Conservation (phyloP, 768 basidiomycete genomes). For the Butyriboletus loyo region DNA sequence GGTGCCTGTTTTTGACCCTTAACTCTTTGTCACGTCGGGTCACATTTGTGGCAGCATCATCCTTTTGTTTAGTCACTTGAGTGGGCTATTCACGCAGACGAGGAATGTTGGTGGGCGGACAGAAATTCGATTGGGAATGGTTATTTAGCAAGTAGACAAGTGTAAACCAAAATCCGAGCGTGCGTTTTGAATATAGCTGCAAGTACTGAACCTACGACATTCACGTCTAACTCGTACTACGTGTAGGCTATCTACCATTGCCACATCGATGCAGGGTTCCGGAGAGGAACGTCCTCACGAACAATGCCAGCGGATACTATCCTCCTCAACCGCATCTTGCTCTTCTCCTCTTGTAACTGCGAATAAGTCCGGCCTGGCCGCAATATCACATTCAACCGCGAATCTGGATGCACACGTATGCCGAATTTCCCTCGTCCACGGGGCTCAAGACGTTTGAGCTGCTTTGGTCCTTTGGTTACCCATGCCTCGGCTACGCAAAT, state of each 20-base stretch:
- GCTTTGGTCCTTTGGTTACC: constrained; percentile 81
- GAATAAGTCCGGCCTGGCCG: constrained; percentile 78
- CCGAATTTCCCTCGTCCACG: constrained; percentile 82
- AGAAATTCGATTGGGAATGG: too few species aligned
- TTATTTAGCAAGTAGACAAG: too few species aligned
- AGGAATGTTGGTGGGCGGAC: too few species aligned
- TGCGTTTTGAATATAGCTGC: too few species aligned
- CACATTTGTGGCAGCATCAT: too few species aligned
- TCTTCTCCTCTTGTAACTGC: constrained; percentile 60
- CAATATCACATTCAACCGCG: constrained; percentile 72
- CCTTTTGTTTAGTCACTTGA: too few species aligned
- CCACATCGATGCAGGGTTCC: constrained; percentile 72
- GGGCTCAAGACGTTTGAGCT: constrained; percentile 67
- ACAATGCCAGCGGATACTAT: constrained; percentile 79
- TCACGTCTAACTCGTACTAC: too few species aligned
- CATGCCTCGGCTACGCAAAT: constrained; percentile 75
- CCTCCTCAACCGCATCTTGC: constrained; percentile 64
- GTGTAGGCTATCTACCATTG: constrained; percentile 67
- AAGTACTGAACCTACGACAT: too few species aligned
- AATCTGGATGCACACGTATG: constrained; percentile 69
- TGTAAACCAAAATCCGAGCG: too few species aligned
- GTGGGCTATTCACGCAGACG: too few species aligned
- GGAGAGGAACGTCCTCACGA: constrained; percentile 75
- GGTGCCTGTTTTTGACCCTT: too few species aligned
- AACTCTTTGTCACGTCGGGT: too few species aligned